A percentile compares a stretch with the other conserved stretches of the same genome.
These are phyloP conservation scores for Cytospora schulzeri DNA, from an alignment of 2,329 filamentous ascomycete species.

Conservation along the genomic window DNA sequence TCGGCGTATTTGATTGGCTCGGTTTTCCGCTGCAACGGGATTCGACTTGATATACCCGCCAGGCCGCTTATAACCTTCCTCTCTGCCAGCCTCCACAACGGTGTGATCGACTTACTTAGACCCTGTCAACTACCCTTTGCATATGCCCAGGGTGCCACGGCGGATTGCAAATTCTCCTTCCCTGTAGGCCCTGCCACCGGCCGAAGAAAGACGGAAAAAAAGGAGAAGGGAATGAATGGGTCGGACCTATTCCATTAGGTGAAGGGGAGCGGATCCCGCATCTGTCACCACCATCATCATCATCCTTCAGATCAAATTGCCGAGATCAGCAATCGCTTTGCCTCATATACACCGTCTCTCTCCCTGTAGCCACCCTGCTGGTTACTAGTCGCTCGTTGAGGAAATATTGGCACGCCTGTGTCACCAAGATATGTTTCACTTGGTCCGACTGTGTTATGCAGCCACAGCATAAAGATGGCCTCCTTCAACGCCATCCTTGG, in stretches of 20 bases:
- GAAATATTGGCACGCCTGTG: conserved; percentile 22
- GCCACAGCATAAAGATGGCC: conserved; percentile 35
- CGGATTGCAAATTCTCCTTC: not conserved
- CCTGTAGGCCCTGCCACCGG: conserved; percentile 14
- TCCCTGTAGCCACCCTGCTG: conserved; percentile 7
- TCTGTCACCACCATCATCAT: conserved; percentile 6
- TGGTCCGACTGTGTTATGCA: conserved; percentile 29
- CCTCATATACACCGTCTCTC: not conserved
- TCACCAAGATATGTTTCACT: conserved; percentile 33
- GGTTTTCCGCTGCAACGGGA: conserved; percentile 8
- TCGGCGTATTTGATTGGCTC: conserved; percentile 16
- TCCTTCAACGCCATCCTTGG: conserved; percentile 21
- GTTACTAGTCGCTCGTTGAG: conserved; percentile 21
- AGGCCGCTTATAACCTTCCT: not conserved
- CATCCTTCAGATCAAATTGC: not conserved
- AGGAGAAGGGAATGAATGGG: conserved; percentile 10
- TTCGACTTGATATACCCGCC: conserved; percentile 9
- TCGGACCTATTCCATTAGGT: conserved; percentile 11
- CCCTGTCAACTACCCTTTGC: conserved; percentile 5
- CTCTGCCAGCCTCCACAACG: not conserved
- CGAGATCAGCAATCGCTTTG: conserved; percentile 13
- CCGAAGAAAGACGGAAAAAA: not conserved
- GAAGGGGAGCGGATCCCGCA: conserved; percentile 5
- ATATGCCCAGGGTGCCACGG: not conserved
- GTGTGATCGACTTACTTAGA: conserved; percentile 3